Conservation (phyloP, 2,329 filamentous ascomycete species). For the Teratosphaeria viscida region DNA sequence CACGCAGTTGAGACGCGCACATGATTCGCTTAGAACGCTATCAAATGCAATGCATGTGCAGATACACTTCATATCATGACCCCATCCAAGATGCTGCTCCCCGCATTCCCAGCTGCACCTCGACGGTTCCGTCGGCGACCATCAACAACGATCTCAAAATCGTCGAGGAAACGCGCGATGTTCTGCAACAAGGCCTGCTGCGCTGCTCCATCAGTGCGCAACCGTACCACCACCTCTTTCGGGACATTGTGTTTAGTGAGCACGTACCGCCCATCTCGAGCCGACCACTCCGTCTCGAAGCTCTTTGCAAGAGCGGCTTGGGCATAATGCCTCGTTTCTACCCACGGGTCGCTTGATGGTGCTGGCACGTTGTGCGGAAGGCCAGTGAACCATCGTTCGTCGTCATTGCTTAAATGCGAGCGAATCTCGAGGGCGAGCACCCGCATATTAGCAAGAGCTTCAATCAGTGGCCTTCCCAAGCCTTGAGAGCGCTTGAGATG, state of each 20-base stretch:
- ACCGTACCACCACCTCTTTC: constrained; percentile 34
- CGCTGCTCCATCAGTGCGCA: constrained; percentile 15
- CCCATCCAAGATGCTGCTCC: neutral
- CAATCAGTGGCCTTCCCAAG: neutral
- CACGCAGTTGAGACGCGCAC: neutral
- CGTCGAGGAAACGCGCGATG: constrained; percentile 1
- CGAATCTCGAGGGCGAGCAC: neutral
- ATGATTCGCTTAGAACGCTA: constrained; percentile 5
- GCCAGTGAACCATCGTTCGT: neutral
- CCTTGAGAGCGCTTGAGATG: neutral
- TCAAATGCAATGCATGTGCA: neutral
- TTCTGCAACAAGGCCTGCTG: neutral
- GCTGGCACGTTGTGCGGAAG: neutral
- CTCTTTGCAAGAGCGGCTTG: constrained; percentile 34
- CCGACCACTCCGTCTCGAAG: constrained; percentile 38
- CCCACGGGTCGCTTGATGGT: constrained; percentile 1
- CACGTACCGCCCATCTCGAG: constrained; percentile 35
- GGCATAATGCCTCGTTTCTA: constrained; percentile 14
- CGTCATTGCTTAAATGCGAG: neutral
- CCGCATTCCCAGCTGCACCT: neutral
- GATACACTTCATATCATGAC: neutral
- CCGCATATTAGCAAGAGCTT: neutral
- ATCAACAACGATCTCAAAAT: constrained; percentile 3
- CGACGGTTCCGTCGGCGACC: neutral
- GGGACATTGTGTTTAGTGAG: constrained; percentile 35